A percentile compares a stretch with the other conserved stretches of the same genome.
These are phyloP conservation scores for Chlamydomonas schloesseri DNA, from an alignment of 139 green algal species.

Conservation along the genomic window DNA sequence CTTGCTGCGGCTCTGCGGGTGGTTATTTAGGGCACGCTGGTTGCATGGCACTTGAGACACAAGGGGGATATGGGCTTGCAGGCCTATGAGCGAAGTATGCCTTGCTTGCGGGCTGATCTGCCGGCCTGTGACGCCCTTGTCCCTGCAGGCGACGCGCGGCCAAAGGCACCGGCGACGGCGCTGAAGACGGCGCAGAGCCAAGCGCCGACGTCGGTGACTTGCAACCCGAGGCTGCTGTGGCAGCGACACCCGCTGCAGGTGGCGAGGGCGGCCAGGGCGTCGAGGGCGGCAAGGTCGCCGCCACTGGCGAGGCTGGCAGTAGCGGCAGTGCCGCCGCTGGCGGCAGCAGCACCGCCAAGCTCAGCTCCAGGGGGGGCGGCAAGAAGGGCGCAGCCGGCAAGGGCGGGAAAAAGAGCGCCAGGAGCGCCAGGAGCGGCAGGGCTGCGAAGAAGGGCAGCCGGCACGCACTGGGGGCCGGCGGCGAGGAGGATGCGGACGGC, in stretches of 20 bases:
- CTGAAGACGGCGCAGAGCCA: background rate
- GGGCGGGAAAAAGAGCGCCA: conserved; percentile 1
- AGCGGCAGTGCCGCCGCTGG: too few relatives aligned
- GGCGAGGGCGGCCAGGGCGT: background rate
- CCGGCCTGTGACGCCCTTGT: too few relatives aligned
- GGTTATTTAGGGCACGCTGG: too few relatives aligned
- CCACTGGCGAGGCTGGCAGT: background rate
- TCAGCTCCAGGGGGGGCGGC: background rate
- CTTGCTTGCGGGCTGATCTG: too few relatives aligned
- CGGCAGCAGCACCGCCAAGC: background rate
- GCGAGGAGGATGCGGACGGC: background rate
- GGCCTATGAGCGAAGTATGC: too few relatives aligned
- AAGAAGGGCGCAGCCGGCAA: background rate
- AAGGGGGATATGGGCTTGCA: too few relatives aligned
- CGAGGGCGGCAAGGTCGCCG: background rate
- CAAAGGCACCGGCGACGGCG: too few relatives aligned
- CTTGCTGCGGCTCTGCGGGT: too few relatives aligned
- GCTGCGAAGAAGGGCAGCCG: background rate
- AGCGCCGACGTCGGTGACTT: background rate
- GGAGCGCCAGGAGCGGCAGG: background rate
- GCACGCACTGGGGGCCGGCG: background rate
- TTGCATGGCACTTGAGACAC: too few relatives aligned
- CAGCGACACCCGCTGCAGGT: too few relatives aligned
- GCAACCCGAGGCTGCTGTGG: too few relatives aligned
- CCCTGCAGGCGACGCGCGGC: too few relatives aligned